Percentiles rank a stretch among this genome's conserved stretches.
Conservation (phyloP, 768 basidiomycete species). For the Termitomyces bulborhizus region DNA sequence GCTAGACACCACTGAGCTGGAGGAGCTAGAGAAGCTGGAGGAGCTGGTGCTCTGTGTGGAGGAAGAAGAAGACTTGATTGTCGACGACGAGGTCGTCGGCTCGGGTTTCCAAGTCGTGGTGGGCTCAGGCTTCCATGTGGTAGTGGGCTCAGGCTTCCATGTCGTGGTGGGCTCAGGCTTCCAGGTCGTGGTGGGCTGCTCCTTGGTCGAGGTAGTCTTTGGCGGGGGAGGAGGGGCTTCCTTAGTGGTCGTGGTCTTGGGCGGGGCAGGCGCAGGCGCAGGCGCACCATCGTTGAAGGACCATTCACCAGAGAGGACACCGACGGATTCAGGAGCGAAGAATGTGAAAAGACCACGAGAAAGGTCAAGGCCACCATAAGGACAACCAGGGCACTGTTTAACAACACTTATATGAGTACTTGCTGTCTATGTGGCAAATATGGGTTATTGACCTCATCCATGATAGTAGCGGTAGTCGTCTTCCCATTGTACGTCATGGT, state of each 20-base stretch:
- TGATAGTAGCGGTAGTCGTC: slow-evolving; percentile 48
- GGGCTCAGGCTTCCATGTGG: slow-evolving; percentile 10
- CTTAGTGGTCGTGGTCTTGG: slow-evolving; percentile 16
- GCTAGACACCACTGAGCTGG: slow-evolving; percentile 16
- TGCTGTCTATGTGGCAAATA: neutral
- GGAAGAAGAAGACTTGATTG: slow-evolving; percentile 12
- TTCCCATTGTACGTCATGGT: slow-evolving; percentile 58
- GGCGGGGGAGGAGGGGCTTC: slow-evolving; percentile 8
- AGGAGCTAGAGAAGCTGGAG: slow-evolving; percentile 12
- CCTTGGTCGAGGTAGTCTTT: slow-evolving; percentile 7
- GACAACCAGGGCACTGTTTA: slow-evolving; percentile 58
- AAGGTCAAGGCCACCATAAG: slow-evolving; percentile 53
- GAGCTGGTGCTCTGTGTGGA: slow-evolving; percentile 18
- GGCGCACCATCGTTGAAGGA: slow-evolving; percentile 25
- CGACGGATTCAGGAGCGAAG: slow-evolving; percentile 37
- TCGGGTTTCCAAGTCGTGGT: slow-evolving; percentile 17
- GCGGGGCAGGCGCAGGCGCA: slow-evolving; percentile 15
- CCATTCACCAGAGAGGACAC: slow-evolving; percentile 49
- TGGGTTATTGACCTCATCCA: slow-evolving; percentile 45
- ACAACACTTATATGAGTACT: slow-evolving; percentile 1
- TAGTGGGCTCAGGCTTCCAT: slow-evolving; percentile 15
- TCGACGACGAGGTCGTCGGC: neutral
- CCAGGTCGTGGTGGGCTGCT: slow-evolving; percentile 9
- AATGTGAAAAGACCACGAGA: slow-evolving; percentile 46
- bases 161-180: slow-evolving; percentile 6